These are phyloP conservation scores for Emergomyces orientalis DNA, from an alignment of 2,329 filamentous ascomycete genomes.

Conservation along the genomic window DNA sequence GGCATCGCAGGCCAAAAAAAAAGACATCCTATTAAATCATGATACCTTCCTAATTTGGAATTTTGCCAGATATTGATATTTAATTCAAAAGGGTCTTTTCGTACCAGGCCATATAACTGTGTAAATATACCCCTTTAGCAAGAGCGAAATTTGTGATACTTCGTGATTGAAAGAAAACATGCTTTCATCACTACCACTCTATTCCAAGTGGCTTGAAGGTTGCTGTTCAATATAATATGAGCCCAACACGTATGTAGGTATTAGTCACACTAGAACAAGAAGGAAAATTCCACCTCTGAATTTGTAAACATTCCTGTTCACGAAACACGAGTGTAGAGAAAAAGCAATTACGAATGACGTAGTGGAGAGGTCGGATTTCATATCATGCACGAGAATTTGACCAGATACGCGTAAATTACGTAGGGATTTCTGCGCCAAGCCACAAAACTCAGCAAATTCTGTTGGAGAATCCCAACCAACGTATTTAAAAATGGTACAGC, in stretches of 20 bases:
- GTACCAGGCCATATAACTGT: background rate
- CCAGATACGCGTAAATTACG: background rate
- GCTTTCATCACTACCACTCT: too few relatives aligned
- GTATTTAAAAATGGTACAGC: background rate
- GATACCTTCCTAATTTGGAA: too few relatives aligned
- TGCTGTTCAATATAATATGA: background rate
- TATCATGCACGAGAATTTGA: background rate
- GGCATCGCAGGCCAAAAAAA: too few relatives aligned
- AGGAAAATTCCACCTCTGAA: background rate
- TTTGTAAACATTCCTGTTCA: background rate
- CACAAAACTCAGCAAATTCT: background rate
- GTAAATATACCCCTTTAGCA: background rate
- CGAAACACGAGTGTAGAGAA: too few relatives aligned
- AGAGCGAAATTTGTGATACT: too few relatives aligned
- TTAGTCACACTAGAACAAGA: background rate
- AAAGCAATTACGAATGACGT: background rate
- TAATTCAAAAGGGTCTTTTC: background rate
- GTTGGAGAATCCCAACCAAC: background rate
- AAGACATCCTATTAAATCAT: too few relatives aligned
- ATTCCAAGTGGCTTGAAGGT: background rate
- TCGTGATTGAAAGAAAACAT: too few relatives aligned
- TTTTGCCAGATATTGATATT: background rate
- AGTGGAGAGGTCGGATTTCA: background rate
- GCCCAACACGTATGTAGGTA: background rate
- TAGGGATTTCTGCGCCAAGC: background rate